A percentile compares a stretch with the other conserved stretches of the same genome.
Evolutionary conservation across 2,329 filamentous ascomycete genomes (phyloP).

Genomic region (Colletotrichum filicis): DNA sequence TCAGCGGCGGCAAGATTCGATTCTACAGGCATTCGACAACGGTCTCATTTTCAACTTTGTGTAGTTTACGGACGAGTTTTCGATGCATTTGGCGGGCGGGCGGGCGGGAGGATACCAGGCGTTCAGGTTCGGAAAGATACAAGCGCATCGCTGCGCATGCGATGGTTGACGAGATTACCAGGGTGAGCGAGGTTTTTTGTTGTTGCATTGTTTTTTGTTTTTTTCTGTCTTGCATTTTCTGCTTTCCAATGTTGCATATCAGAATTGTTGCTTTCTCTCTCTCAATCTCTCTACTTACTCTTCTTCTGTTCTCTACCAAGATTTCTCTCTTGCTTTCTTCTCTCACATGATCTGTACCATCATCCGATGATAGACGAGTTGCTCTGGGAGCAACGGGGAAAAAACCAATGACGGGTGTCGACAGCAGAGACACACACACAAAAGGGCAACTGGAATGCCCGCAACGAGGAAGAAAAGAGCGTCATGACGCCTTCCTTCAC

Average conservation of each 20-base stretch:
- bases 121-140: conserved; percentile 31
- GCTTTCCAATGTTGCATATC: neutral
- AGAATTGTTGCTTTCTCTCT: conserved; percentile 21
- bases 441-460: neutral
- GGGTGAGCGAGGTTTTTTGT: conserved; percentile 25
- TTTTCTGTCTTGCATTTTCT: conserved; percentile 6
- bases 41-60: conserved; percentile 14
- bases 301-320: conserved; percentile 7
- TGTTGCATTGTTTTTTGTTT: neutral
- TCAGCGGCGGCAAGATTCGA: conserved; percentile 4
- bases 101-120: conserved; percentile 27
- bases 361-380: conserved; percentile 12
- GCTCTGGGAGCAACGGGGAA: conserved; percentile 18
- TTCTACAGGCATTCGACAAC: conserved; percentile 28
- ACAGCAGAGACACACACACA: neutral
- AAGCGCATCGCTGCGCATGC: conserved; percentile 5
- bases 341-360: conserved; percentile 32
- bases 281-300: conserved; percentile 19
- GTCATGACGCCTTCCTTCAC: neutral
- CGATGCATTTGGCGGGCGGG: conserved; percentile 20
- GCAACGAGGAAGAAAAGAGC: neutral
- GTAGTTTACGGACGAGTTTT: conserved; percentile 24
- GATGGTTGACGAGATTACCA: neutral
- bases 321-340: neutral
- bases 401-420: conserved; percentile 13